Evolutionary conservation across 306 rosid genomes (phyloP).

Genomic region (Astragalus membranaceus): DNA sequence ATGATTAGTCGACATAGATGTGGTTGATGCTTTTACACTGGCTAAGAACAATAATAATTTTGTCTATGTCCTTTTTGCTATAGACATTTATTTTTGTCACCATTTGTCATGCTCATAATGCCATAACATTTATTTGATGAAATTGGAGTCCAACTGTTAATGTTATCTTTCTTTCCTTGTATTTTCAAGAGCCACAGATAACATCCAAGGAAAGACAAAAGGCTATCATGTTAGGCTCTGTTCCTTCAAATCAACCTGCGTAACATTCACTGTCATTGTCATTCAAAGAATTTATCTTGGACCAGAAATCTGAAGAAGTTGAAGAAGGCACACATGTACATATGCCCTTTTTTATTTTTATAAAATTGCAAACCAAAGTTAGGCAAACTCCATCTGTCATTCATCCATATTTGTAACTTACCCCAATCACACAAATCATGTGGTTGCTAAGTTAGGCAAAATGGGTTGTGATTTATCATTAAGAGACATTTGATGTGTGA

Average conservation of each 20-base stretch:
- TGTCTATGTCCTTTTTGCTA: neutral
- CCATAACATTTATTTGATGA: neutral
- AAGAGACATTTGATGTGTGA: neutral
- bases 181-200: constrained; percentile 51
- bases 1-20: neutral
- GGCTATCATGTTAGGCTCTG: constrained; percentile 21
- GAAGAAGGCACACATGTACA: constrained; percentile 5
- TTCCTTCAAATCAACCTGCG: constrained; percentile 32
- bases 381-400: constrained; percentile 6
- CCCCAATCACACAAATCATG: neutral
- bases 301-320: constrained; percentile 8
- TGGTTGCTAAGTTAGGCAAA: neutral
- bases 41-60: neutral
- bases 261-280: constrained; percentile 21
- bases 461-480: constrained; percentile 15
- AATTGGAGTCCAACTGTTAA: constrained; percentile 1
- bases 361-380: neutral
- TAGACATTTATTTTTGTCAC: neutral
- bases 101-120: neutral
- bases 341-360: neutral
- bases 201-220: constrained; percentile 39
- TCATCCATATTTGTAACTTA: constrained; percentile 16
- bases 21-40: neutral
- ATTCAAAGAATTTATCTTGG: neutral
- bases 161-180: neutral